Percentiles rank a stretch among this genome's conserved stretches.
Conservation (phyloP, 2,329 filamentous ascomycete genomes). For the Fusarium austroafricanum region DNA sequence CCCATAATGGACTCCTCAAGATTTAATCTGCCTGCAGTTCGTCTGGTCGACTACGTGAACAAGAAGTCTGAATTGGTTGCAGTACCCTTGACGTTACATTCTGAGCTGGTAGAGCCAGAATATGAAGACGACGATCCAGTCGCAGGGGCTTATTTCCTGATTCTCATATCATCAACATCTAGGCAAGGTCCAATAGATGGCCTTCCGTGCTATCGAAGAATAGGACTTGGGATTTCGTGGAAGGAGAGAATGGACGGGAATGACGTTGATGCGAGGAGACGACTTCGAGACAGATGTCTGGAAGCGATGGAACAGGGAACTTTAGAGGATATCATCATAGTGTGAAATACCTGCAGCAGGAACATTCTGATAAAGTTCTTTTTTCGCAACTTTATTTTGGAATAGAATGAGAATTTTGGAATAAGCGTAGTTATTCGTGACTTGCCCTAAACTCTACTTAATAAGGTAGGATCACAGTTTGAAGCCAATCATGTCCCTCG, state of each 20-base stretch:
- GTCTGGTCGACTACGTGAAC: accelerated
- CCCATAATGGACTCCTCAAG: accelerated
- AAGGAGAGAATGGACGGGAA: too few species aligned
- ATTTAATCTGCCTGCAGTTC: neutral
- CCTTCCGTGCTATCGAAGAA: neutral
- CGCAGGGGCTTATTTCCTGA: neutral
- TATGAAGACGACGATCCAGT: too few species aligned
- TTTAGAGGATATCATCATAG: neutral
- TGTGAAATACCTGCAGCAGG: neutral
- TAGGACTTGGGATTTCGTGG: neutral
- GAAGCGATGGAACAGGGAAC: neutral
- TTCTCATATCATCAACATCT: neutral
- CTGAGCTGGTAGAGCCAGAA: too few species aligned
- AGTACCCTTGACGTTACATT: neutral
- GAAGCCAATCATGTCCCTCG: too few species aligned
- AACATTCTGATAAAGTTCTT: too few species aligned
- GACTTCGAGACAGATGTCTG: neutral
- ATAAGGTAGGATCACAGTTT: too few species aligned
- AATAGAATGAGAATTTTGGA: too few species aligned
- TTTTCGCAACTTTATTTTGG: too few species aligned
- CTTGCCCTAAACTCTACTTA: too few species aligned
- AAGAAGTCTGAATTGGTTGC: neutral
- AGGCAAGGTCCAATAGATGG: accelerated
- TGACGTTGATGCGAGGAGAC: neutral
- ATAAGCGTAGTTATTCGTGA: too few species aligned